A percentile compares a stretch with the other conserved stretches of the same genome.
Evolutionary conservation across 1,139 yeast species (phyloP).

Genomic region (Zygoascus meyerae): DNA sequence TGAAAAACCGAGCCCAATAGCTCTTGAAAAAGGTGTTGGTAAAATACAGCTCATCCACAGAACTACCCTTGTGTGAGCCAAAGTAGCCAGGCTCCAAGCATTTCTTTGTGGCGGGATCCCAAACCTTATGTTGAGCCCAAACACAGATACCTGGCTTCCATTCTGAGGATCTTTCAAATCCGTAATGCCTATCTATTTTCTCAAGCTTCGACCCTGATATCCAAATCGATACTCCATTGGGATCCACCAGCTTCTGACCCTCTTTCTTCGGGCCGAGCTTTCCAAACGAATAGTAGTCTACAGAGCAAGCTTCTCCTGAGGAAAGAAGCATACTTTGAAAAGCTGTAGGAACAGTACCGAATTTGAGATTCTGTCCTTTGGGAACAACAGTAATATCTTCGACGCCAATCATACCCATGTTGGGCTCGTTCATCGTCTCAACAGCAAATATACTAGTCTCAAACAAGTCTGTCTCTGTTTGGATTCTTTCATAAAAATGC

Average conservation of each 20-base stretch:
- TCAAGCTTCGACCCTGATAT: conserved; percentile 38
- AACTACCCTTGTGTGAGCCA: conserved; percentile 36
- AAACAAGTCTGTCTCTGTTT: conserved; percentile 50
- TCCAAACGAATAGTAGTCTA: conserved; percentile 62
- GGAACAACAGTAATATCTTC: conserved; percentile 30
- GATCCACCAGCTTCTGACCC: conserved; percentile 55
- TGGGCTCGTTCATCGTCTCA: conserved; percentile 79
- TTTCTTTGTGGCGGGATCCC: conserved; percentile 47
- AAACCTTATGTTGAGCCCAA: conserved; percentile 68
- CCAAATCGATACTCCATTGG: conserved; percentile 67
- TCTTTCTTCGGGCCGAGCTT: conserved; percentile 67
- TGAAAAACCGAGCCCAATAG: conserved; percentile 48
- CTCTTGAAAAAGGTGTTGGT: conserved; percentile 57
- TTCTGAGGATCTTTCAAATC: conserved; percentile 51
- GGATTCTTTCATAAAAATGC: conserved; percentile 48
- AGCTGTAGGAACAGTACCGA: conserved; percentile 33
- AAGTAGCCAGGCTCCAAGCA: conserved; percentile 45
- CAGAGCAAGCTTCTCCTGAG: conserved; percentile 60
- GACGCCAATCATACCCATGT: conserved; percentile 29
- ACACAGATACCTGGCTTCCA: conserved; percentile 73
- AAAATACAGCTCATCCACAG: conserved; percentile 52
- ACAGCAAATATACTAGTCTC: conserved; percentile 54
- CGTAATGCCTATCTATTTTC: conserved; percentile 51
- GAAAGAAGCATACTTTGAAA: conserved; percentile 46
- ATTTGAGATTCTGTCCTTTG: conserved; percentile 29